These are phyloP conservation scores for Alternaria gansuensis DNA, from an alignment of 2,329 filamentous ascomycete genomes.

Conservation along the genomic window DNA sequence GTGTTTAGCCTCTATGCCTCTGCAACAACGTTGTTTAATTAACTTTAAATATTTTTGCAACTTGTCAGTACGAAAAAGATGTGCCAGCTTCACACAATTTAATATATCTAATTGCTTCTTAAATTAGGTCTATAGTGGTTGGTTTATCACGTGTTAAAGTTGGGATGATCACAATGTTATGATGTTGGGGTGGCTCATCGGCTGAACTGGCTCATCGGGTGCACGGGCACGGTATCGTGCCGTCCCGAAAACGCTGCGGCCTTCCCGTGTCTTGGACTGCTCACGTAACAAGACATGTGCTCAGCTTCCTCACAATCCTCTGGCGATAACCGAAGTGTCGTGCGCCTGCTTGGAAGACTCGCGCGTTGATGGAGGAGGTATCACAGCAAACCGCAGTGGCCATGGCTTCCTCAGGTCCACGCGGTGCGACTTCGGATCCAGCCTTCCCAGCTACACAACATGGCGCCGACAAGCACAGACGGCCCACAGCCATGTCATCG, in stretches of 20 bases:
- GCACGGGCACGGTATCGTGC: too few species aligned
- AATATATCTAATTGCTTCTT: too few species aligned
- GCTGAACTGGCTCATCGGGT: too few species aligned
- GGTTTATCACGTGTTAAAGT: too few species aligned
- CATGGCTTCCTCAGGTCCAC: not conserved
- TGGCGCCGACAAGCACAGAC: not conserved
- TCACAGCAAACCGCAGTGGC: not conserved
- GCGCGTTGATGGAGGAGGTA: not conserved
- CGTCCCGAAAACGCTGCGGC: conserved; percentile 9
- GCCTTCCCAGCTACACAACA: conserved; percentile 1
- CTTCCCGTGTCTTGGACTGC: conserved; percentile 9
- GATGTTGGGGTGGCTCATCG: too few species aligned
- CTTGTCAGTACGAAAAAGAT: too few species aligned
- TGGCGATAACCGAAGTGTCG: not conserved
- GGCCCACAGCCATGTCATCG: not conserved
- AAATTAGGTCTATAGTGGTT: too few species aligned
- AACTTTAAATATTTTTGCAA: too few species aligned
- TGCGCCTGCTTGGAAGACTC: not conserved
- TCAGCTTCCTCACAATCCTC: not conserved
- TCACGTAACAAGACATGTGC: not conserved
- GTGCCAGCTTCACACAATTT: too few species aligned
- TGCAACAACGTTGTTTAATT: too few species aligned
- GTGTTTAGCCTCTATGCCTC: too few species aligned
- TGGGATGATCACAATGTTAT: too few species aligned
- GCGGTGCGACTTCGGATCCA: not conserved